Evolutionary conservation across 768 basidiomycete species (phyloP), one percentile per base, ranked within the genome.

Genomic region (Lactifluus rugatus): DNA sequence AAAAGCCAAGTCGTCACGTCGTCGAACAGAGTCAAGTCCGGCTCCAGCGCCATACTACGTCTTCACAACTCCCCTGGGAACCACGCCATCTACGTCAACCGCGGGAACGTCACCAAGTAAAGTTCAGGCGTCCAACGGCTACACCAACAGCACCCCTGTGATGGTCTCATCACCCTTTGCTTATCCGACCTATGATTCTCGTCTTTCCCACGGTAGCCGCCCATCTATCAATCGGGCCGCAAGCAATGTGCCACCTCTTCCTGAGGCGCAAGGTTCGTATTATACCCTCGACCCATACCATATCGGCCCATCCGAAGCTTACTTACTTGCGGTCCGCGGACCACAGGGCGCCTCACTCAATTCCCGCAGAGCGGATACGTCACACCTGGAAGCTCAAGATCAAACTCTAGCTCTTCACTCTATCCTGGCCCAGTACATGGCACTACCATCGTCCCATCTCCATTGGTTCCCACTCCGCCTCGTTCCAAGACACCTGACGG

Each of bases 321-420:
- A 57, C 57, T 23, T 45, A 58, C 57, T 23, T 28, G 21, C 39
- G 58, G 64, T 42, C 56, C 57, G 65, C 57, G 60, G 64, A 39
- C 41, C 51, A 51, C 48, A 67, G 63, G 42, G 42, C 57, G 39
- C 19, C 36, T 41, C 47, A 46, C 58, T 37, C 60, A 52, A 47
- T 56, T 42, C 51, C 60, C 65, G 60, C 53, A 66, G 16, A 54
- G 68, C 7, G 62, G 61, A 25, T 64, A 67, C 58, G 64, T 61
- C 54, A 72, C 71, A 4, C 70, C 75, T 50, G 52, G 70, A 11
- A 81, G 80, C 47, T 78, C 78, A 44, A 75, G 77, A 21, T 78
- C 80, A n/a, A 75, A 75, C 54, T 81, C 79, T 5, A 77, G 71
- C 60, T 77, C 78, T 10, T 82, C 81, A 0, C 64, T 79, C 34